Conservation (phyloP, 108 stramenopile species). For the Halocafeteria seosinensis region DNA sequence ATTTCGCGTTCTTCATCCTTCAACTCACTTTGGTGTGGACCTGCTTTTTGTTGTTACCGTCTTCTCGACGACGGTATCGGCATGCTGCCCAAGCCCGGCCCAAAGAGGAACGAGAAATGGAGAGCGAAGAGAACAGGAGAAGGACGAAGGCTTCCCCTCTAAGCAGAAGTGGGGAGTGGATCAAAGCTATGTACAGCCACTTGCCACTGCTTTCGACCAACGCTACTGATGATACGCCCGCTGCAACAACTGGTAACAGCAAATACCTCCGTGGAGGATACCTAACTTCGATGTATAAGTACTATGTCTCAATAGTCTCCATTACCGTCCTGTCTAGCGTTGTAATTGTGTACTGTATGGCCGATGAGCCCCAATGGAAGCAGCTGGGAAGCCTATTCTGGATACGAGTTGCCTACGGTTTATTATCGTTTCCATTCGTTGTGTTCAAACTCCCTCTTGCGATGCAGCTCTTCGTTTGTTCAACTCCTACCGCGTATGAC, state of each 20-base stretch:
- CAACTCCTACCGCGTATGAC: slow-evolving; percentile 6
- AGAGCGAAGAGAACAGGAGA: no score
- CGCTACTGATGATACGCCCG: no score
- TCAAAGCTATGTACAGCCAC: no score
- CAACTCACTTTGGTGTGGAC: neutral
- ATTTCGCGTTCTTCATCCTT: neutral
- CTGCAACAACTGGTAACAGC: no score
- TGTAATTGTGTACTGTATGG: neutral
- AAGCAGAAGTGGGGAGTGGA: no score
- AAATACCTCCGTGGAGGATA: neutral
- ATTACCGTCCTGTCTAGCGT: neutral
- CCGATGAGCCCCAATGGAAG: neutral
- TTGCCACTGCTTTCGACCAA: no score
- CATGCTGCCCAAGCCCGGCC: neutral
- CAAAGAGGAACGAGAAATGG: neutral
- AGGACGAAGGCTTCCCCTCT: no score
- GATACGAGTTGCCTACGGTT: slow-evolving; percentile 1
- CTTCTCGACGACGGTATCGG: neutral
- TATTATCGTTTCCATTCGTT: neutral
- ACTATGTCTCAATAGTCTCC: neutral
- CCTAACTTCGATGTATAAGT: neutral
- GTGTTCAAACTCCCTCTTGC: slow-evolving; percentile 6
- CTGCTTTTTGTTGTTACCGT: neutral
- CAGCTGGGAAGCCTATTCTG: slow-evolving; percentile 4
- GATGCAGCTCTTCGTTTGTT: neutral